Evolutionary conservation across 2,329 filamentous ascomycete genomes (phyloP), one percentile per base, ranked within the genome.

Genomic region (Cladosporium sp.): DNA sequence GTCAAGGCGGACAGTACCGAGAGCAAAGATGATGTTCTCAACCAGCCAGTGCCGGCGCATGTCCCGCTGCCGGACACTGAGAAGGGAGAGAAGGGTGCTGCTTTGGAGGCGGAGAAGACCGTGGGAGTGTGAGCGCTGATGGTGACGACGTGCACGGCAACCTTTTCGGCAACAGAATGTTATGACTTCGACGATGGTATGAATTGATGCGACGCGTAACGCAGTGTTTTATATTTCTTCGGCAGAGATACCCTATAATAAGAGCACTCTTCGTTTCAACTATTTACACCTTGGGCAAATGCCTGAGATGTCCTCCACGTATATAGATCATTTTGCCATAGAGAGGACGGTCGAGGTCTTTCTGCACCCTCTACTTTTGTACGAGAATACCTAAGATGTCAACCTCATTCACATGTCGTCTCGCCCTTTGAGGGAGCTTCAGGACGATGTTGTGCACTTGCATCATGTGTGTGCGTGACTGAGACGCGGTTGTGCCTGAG

Each of bases 41-140:
- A 70, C 26, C 70, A 71, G 65, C 68, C 72, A 11, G 64, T 72
- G 61, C 70, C 71, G 1, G 66, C 69, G 2, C 59, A 73, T 43
- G 69, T 71, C 3, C 70, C 72, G 13, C 36, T 71, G 34, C 71
- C 72, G 23, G 64, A 67, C 34, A 30, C 53, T 23, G 53, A 64
- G 13, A 59, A 66, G 32, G 67, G 57, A 25, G 68, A 56, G 25
- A 62, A 68, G 43, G 63, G 39, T 25, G 63, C 56, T 39, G 63
- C 62, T n/a, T 23, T 59, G 51, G 63, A 62, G 28, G 63, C 64
- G 14, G 30, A 51, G 53, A 67, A 64, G 61, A 30, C 18, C 34
- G 57, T 58, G 11, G 54, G 57, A 14, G 53, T 58, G 16, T 64
- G 25, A 39, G 32, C 3, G 39, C 3, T 10, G 32, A 28, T 32